Evolutionary conservation across 495 filamentous ascomycete genomes (phyloP).

Genomic region (Recurvomyces mirabilis): DNA sequence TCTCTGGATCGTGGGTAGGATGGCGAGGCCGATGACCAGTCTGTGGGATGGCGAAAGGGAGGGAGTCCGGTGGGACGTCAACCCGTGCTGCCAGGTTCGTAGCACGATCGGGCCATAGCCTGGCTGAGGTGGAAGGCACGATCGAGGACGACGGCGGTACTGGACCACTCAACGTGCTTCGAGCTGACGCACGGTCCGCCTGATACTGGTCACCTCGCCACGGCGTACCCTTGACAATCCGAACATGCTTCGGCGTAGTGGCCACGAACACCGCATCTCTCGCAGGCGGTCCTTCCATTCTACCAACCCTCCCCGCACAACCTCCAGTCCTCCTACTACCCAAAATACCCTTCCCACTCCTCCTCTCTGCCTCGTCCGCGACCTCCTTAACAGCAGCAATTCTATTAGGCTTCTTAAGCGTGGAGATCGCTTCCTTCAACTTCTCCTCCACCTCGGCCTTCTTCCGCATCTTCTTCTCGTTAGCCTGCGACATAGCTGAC

Average conservation of each 20-base stretch:
- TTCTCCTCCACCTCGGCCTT: constrained; percentile 69
- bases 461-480: constrained; percentile 57
- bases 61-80: constrained; percentile 1
- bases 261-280: constrained; percentile 29
- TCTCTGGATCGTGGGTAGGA: neutral
- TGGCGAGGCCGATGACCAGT: constrained; percentile 9
- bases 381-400: constrained; percentile 61
- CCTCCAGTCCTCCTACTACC: constrained; percentile 15
- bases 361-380: constrained; percentile 57
- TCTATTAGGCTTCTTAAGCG: constrained; percentile 79
- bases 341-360: constrained; percentile 30
- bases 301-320: too few relatives aligned
- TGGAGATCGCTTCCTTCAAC: constrained; percentile 68
- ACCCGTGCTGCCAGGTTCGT: constrained; percentile 5
- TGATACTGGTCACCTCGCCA: neutral
- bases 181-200: neutral
- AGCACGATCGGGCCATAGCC: constrained; percentile 11
- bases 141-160: constrained; percentile 5
- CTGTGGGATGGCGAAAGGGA: constrained; percentile 12
- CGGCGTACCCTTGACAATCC: neutral
- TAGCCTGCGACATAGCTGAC: constrained; percentile 42
- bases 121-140: constrained; percentile 25
- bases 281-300: too few relatives aligned
- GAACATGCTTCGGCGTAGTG: constrained; percentile 25
- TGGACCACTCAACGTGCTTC: constrained; percentile 13